phyloP scores from a whole-genome alignment of 2,329 filamentous ascomycete species.

The Rhinocladiella similis region DNA sequence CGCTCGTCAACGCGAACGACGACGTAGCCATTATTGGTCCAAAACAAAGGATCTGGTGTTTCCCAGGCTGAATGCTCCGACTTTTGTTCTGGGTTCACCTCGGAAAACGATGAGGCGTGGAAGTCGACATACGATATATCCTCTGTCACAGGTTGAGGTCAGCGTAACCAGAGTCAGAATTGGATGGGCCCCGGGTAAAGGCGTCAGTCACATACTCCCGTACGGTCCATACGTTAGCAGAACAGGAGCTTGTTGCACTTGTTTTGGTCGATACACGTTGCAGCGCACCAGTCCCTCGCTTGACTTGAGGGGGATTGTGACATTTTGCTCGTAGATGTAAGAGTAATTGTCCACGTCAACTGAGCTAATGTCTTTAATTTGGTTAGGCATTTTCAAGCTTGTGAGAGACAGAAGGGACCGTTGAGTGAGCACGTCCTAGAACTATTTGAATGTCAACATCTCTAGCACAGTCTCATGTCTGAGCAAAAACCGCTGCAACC shows the following conservation, averaged over 20 bases:
- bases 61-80: conserved; percentile 60
- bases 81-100: conserved; percentile 56
- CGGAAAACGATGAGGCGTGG: conserved; percentile 50
- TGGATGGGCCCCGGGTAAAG: too few relatives aligned
- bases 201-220: conserved; percentile 45
- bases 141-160: too few relatives aligned
- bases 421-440: too few relatives aligned
- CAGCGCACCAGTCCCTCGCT: conserved; percentile 37
- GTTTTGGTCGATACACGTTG: conserved; percentile 54
- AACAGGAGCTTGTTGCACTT: conserved; percentile 56
- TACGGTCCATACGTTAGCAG: conserved; percentile 73
- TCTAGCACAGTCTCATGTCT: too few relatives aligned
- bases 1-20: conserved; percentile 57
- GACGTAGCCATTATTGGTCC: conserved; percentile 57
- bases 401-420: too few relatives aligned
- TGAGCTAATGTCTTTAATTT: too few relatives aligned
- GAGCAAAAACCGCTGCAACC: too few relatives aligned
- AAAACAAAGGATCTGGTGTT: conserved; percentile 59
- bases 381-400: too few relatives aligned
- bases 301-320: conserved; percentile 45
- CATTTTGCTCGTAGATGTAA: conserved; percentile 55
- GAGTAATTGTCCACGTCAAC: too few relatives aligned
- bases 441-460: too few relatives aligned
- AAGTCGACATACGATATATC: conserved; percentile 35
- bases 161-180: too few relatives aligned